Conservation (phyloP, 78 protist genomes). For the Isochrysis galbana region DNA sequence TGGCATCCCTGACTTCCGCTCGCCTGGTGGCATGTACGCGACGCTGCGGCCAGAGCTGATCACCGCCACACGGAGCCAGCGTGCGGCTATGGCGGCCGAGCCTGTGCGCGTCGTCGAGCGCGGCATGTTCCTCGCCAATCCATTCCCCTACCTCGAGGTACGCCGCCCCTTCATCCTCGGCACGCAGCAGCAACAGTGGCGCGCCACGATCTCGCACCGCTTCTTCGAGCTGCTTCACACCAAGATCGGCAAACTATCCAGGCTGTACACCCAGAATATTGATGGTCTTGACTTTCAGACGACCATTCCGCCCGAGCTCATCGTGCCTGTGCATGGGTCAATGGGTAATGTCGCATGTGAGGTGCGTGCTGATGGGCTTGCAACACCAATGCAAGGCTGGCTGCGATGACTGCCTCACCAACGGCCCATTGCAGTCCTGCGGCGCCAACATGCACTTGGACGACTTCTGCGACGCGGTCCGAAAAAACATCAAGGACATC, state of each 20-base stretch:
- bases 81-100: neutral
- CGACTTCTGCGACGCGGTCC: neutral
- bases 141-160: neutral
- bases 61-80: neutral
- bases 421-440: no score
- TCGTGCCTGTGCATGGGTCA: neutral
- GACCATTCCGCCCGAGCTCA: neutral
- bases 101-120: neutral
- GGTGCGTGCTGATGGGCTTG: no score
- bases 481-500: neutral
- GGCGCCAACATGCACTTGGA: neutral
- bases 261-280: neutral
- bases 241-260: neutral
- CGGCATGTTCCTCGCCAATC: neutral
- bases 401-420: no score
- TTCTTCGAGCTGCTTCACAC: neutral
- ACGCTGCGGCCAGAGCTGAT: neutral
- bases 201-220: neutral
- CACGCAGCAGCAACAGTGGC: neutral
- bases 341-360: neutral
- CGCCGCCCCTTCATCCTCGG: slow-evolving; percentile 13
- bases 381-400: no score
- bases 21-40: neutral
- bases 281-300: neutral
- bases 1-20: slow-evolving; percentile 28